These are phyloP conservation scores for Phytopythium sindhum DNA, from an alignment of 352 stramenopile species.

Conservation along the genomic window DNA sequence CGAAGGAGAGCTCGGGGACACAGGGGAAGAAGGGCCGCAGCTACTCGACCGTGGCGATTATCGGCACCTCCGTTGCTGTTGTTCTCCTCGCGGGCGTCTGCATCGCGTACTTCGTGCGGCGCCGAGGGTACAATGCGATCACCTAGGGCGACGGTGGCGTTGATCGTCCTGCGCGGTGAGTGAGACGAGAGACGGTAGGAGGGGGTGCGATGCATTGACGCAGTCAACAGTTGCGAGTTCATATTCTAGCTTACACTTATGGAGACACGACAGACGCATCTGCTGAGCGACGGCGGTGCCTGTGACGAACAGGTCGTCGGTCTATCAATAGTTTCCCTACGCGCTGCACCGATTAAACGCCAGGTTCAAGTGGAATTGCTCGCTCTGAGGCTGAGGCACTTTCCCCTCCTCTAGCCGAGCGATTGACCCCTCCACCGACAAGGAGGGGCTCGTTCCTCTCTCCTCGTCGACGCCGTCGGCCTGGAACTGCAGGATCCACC, in stretches of 20 bases:
- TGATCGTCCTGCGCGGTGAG: not conserved
- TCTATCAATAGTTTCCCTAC: not conserved
- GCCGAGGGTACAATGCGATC: constrained; percentile 53
- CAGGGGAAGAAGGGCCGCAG: not conserved
- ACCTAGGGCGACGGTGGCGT: constrained; percentile 7
- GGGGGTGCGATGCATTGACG: not conserved
- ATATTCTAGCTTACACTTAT: not conserved
- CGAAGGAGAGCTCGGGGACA: not conserved
- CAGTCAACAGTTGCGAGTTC: not conserved
- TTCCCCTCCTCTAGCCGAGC: not conserved
- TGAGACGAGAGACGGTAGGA: not conserved
- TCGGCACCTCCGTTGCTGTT: constrained; percentile 36
- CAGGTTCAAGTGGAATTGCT: not conserved
- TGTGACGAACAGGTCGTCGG: no score
- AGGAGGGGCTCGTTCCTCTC: not conserved
- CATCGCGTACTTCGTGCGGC: constrained; percentile 30
- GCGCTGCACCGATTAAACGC: not conserved
- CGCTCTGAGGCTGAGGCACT: not conserved
- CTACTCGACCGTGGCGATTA: constrained; percentile 19
- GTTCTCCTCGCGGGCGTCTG: constrained; percentile 24
- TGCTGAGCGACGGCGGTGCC: no score
- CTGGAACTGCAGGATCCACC: constrained; percentile 23
- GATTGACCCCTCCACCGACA: not conserved
- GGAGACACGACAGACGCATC: no score
- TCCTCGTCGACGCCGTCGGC: constrained; percentile 3